Conservation (phyloP, 2,329 filamentous ascomycete species). For the Botrytis elliptica region DNA sequence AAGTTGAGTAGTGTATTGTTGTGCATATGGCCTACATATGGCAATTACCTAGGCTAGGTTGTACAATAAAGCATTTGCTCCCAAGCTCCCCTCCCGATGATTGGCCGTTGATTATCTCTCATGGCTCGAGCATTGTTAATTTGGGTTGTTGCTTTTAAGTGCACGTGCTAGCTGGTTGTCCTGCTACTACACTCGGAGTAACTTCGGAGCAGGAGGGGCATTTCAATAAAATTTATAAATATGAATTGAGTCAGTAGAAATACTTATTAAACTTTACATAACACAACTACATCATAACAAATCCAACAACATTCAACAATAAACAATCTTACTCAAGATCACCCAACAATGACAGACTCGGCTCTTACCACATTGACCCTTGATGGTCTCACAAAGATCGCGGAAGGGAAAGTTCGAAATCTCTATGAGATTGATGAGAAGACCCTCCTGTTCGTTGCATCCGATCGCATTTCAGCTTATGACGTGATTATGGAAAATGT, state of each 20-base stretch:
- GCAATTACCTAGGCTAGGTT: not conserved
- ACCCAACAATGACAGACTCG: conserved; percentile 7
- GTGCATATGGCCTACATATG: not conserved
- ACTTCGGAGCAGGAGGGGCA: not conserved
- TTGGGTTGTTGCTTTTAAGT: not conserved
- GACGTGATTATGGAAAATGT: conserved; percentile 87
- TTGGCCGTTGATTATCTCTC: not conserved
- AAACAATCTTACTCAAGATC: not conserved
- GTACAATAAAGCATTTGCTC: not conserved
- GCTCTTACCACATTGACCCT: conserved; percentile 14
- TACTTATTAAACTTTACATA: not conserved
- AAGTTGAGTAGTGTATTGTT: not conserved
- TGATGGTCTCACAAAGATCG: conserved; percentile 16
- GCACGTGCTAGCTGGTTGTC: not conserved
- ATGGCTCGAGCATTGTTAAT: not conserved
- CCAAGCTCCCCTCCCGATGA: not conserved
- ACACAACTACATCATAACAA: not conserved
- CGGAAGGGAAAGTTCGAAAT: conserved; percentile 70
- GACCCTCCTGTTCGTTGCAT: conserved; percentile 77
- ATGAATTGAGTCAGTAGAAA: not conserved
- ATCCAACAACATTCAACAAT: not conserved
- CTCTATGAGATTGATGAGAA: conserved; percentile 70
- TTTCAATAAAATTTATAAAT: not conserved
- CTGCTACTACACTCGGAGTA: not conserved
- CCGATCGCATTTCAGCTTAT: conserved; percentile 92